Base-by-base conservation (phyloP, 1,139 yeast species). In the Spencermartinsiella ligniputridi region DNA sequence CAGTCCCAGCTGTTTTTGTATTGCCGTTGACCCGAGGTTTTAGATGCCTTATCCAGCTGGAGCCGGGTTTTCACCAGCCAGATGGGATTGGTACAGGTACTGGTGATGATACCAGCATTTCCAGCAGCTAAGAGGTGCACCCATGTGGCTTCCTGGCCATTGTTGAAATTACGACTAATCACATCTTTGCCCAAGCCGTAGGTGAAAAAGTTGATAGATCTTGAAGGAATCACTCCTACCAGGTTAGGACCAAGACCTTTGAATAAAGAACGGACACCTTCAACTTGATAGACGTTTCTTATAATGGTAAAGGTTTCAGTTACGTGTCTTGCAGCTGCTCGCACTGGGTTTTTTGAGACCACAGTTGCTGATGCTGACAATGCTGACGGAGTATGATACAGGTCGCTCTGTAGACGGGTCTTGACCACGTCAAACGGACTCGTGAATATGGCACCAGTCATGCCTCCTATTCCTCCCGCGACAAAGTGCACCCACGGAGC, bases 381-480 rank as follows among this genome's bases (percentile, higher is more conserved):
- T 17, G 40, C 35, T 24, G 40, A 35, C 35, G 54, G 57, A 3
- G 60, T 46, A 30, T 58, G 60, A 57, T 79, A 83, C 15, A 82
- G 87, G 61, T 90, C 96, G 46, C 95, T 84, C 63, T 94, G 99
- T 46, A 94, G 71, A 56, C 99, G 75, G 0, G 99, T 94, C 62
- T 94, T 94, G 39, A 94, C 96, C 44, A 94, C 96, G 66, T 94
- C 99, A 51, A 94, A 76, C 0, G 99, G 99, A 56, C 96, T 84
- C 0, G 98, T 94, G 45, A 82, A 82, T 2, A 90, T 69, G 1
- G 98, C 96, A 15, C 98, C 99, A 16, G 94, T 87, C 96, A 92
- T 92, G 9, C 98, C 99, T 30, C 97, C 98, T 21, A 86, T 52
- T 3, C 97, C 98, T 35, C 98, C 98, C n/a, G 98, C 97, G n/a